Percentiles rank a stretch among this genome's conserved stretches.
These are phyloP conservation scores for Sabuloglossum arenarium DNA, from an alignment of 495 filamentous ascomycete genomes.

Conservation along the genomic window DNA sequence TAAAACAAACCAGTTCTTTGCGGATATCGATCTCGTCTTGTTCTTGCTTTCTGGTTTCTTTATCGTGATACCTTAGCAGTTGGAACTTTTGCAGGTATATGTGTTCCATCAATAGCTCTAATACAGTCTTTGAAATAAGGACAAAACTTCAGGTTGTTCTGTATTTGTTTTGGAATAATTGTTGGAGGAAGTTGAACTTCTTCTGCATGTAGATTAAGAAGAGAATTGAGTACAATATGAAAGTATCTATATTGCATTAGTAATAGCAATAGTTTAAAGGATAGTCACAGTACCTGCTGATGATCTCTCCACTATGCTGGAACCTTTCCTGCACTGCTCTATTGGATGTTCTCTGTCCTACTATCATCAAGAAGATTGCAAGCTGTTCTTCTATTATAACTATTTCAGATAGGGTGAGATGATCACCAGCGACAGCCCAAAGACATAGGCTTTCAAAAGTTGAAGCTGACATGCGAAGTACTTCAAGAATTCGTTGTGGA, in stretches of 20 bases:
- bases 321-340: neutral
- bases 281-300: neutral
- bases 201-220: neutral
- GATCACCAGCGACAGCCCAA: neutral
- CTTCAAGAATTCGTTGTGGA: no score
- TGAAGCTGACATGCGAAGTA: no score
- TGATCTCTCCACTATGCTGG: neutral
- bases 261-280: neutral
- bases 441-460: neutral
- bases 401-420: neutral
- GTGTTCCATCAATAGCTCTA: conserved; percentile 8
- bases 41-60: neutral
- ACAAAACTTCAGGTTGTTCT: neutral
- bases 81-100: conserved; percentile 4
- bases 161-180: neutral
- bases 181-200: neutral
- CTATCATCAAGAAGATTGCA: neutral
- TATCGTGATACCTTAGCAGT: neutral
- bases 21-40: no score
- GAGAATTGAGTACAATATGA: neutral
- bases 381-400: neutral
- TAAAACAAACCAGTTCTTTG: no score
- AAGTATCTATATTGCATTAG: neutral
- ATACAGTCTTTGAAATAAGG: conserved; percentile 8
- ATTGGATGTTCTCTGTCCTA: neutral